These are phyloP conservation scores for Saprolegnia diclina DNA, from an alignment of 352 stramenopile genomes.

Conservation along the genomic window DNA sequence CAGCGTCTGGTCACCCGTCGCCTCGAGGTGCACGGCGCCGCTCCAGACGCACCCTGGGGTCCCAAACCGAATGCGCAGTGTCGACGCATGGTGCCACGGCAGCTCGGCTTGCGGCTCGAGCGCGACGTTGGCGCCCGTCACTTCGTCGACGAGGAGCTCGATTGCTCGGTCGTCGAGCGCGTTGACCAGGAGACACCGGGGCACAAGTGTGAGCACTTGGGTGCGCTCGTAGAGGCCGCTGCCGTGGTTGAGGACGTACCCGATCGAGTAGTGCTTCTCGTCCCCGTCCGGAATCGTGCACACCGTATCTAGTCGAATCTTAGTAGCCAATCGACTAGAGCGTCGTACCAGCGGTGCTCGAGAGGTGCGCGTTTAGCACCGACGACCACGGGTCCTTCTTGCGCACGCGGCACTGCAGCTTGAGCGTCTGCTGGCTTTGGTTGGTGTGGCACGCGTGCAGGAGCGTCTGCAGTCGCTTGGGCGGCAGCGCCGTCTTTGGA, in stretches of 20 bases:
- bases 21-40: conserved; percentile 61
- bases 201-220: conserved; percentile 84
- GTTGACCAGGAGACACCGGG: conserved; percentile 82
- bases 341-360: conserved; percentile 12
- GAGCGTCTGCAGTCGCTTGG: conserved; percentile 41
- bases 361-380: background rate
- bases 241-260: conserved; percentile 69
- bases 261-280: conserved; percentile 33
- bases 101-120: conserved; percentile 7
- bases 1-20: conserved; percentile 76
- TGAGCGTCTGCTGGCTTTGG: conserved; percentile 53
- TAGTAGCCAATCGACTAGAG: background rate
- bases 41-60: conserved; percentile 45
- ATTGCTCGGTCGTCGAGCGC: conserved; percentile 35
- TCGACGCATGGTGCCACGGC: conserved; percentile 18
- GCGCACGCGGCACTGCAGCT: conserved; percentile 36
- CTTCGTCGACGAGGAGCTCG: conserved; percentile 23
- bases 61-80: conserved; percentile 25
- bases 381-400: conserved; percentile 9
- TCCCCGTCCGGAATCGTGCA: conserved; percentile 10
- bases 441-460: conserved; percentile 79
- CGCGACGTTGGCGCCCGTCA: background rate
- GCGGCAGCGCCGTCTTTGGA: conserved; percentile 60
- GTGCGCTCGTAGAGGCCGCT: conserved; percentile 77
- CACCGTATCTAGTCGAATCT: background rate